Evolutionary conservation across 1,284 basidiomycete genomes (phyloP).

Genomic region (Pseudozyma thailandica): DNA sequence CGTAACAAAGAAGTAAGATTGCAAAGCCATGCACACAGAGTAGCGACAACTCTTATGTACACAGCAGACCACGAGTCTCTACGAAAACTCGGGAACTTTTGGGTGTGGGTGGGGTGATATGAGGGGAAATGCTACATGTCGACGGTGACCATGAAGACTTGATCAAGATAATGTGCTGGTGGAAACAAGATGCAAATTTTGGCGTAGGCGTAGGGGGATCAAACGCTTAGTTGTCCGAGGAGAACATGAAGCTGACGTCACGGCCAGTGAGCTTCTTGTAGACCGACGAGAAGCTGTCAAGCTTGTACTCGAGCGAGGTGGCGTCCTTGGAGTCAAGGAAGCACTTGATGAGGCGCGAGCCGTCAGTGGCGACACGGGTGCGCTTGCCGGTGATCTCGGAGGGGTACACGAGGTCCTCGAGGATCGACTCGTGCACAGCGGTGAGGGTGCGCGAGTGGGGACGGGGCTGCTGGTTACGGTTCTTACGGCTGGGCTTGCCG

Average conservation of each 20-base stretch:
- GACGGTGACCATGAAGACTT: constrained; percentile 9
- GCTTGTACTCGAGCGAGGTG: constrained; percentile 99
- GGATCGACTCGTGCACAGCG: constrained; percentile 95
- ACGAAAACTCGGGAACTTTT: constrained; percentile 18
- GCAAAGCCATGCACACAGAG: constrained; percentile 16
- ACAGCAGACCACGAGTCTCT: constrained; percentile 18
- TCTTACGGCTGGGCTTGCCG: constrained; percentile 93
- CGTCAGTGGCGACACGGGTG: constrained; percentile 74
- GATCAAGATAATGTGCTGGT: constrained; percentile 2
- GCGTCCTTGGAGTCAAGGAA: constrained; percentile 98
- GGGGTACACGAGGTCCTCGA: constrained; percentile 99
- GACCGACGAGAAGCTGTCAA: constrained; percentile 93
- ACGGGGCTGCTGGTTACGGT: constrained; percentile 92
- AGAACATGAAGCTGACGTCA: constrained; percentile 75
- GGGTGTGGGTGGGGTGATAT: constrained; percentile 4
- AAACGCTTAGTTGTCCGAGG: constrained; percentile 52
- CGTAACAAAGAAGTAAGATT: neutral
- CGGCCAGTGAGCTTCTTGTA: constrained; percentile 94
- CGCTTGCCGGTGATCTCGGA: constrained; percentile 99
- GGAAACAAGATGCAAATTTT: constrained; percentile 5
- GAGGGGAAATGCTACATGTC: constrained; percentile 14
- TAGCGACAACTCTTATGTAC: constrained; percentile 16
- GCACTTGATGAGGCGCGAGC: constrained; percentile 67
- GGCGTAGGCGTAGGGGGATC: neutral
- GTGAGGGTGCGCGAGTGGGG: constrained; percentile 97